Base-by-base conservation (phyloP, 768 basidiomycete species). In the Boletellus emodensis region DNA sequence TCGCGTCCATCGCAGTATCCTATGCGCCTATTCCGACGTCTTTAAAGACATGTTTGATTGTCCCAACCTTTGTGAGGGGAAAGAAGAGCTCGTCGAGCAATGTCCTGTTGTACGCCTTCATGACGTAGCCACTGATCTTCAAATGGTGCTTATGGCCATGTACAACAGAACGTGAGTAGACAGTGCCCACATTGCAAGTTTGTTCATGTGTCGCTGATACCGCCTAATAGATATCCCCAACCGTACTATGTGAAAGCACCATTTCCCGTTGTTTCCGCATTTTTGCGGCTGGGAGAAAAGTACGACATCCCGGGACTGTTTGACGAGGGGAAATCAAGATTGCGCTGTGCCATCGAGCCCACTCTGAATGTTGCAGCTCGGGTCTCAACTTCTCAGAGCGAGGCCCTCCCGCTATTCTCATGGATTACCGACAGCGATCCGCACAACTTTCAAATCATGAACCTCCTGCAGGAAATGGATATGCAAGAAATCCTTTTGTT, bases 41-140 rank as follows among this genome's bases (percentile, higher is more conserved):
- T 70, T 71, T 53, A 53, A 49, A 15, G 65, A 63, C 32, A 65
- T 69, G 67, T 68, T 70, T 12, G 12, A 42, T 6, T 30, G 30
- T 26, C 49, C 50, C 2, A 51, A 61, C 3, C 18, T 44, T 24
- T n/a, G 39, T 12, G 48, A 37, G 14, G 24, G 6, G 2, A 46
- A 53, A 11, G 18, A 46, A 36, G 52, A 54, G 6, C 2, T 40
- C 24, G 44, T 66, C 6, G 61, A 66, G 0, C 44, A 42, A 1
- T 65, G 64, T 43, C 64, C 64, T 8, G 41, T 57, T 20, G 13
- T 64, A 35, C 49, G 38, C 18, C 56, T 63, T 11, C 38, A 51
- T 0, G 63, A 65, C 17, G 13, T 34, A 5, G 45, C 20, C n/a
- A 22, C 6, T 0, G 64, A 65, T 6, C 32, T 63, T 18, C 36